phyloP scores from a whole-genome alignment of 2,329 filamentous ascomycete genomes.

The Fusarium coicis region DNA sequence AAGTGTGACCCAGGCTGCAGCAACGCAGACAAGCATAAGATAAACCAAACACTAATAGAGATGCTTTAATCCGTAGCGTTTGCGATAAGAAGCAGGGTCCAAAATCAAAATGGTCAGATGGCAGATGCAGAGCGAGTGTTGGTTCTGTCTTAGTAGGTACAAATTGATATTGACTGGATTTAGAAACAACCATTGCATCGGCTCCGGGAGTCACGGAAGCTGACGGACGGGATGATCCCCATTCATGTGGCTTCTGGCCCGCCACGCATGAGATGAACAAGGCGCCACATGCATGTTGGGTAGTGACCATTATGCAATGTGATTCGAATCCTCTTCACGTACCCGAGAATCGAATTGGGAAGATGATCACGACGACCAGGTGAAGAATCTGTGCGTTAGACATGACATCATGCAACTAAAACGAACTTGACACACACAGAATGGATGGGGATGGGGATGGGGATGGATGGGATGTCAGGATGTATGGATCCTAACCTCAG shows the following conservation, averaged over 20 bases:
- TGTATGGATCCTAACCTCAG: slow-evolving; percentile 4
- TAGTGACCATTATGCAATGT: background rate
- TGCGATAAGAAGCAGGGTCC: background rate
- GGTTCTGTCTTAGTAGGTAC: background rate
- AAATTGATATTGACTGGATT: background rate
- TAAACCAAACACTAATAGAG: slow-evolving; percentile 4
- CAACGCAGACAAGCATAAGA: slow-evolving; percentile 2
- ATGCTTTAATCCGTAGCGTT: background rate
- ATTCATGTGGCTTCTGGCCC: slow-evolving; percentile 6
- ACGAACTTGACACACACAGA: background rate
- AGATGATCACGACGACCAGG: background rate
- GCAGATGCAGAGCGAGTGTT: background rate
- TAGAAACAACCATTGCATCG: slow-evolving; percentile 20
- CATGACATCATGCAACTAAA: slow-evolving; percentile 30
- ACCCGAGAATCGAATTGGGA: background rate
- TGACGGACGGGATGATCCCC: slow-evolving; percentile 3
- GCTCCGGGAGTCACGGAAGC: slow-evolving; percentile 33
- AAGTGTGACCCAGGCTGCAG: background rate
- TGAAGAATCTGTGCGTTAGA: background rate
- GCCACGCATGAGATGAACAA: slow-evolving; percentile 10
- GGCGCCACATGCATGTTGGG: slow-evolving; percentile 14
- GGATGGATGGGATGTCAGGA: background rate
- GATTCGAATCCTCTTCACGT: background rate
- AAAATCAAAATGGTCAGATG: background rate
- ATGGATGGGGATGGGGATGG: background rate